Evolutionary conservation across 2,329 filamentous ascomycete species (phyloP), one percentile per base, ranked within the genome.

Genomic region (Cadophora sp.): DNA sequence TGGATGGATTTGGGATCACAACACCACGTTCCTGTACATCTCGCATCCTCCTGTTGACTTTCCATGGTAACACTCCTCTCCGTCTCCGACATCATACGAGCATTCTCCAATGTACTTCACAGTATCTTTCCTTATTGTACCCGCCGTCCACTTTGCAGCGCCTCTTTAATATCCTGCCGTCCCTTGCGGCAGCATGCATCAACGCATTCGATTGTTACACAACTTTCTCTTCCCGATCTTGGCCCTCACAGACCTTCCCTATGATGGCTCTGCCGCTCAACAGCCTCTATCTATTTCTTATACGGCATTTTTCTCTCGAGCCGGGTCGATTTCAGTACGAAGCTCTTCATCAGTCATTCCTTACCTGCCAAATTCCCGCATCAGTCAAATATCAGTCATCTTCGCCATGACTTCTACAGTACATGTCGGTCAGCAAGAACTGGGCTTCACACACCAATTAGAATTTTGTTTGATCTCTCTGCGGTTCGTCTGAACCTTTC

Each of bases 21-120:
- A 58, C 55, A 58, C 55, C 55, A 58, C 7, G 33, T 43, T 41
- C 36, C 36, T 43, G 36, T 41, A 27, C 55, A 43, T 16, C 55
- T 58, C 20, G 20, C 33, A 22, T 39, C 33, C 53, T 39, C 13
- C 33, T 14, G 55, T 58, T n/a, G 36, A 43, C 36, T 43, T 20
- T 39, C 55, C 55, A 58, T 58, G 55, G 55, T 43, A 56, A 56
- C 18, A 11, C 5, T 27, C 14, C 24, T 22, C 20, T 18, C 33
- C n/a, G 13, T 4, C 36, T 22, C 13, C 14, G 16, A 13, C 1
- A 24, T 3, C 20, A 41, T 36, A 30, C 11, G 33, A 39, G n/a
- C n/a, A 20, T 41, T 18, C 33, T 56, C 51, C n/a, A 1, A 55
- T 36, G 27, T 36, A 33, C 18, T n/a, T 14, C 33, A 55, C 51